Percentiles rank a stretch among this genome's conserved stretches.
phyloP scores from a whole-genome alignment of 139 green algal species.

The Micractinium conductrix region DNA sequence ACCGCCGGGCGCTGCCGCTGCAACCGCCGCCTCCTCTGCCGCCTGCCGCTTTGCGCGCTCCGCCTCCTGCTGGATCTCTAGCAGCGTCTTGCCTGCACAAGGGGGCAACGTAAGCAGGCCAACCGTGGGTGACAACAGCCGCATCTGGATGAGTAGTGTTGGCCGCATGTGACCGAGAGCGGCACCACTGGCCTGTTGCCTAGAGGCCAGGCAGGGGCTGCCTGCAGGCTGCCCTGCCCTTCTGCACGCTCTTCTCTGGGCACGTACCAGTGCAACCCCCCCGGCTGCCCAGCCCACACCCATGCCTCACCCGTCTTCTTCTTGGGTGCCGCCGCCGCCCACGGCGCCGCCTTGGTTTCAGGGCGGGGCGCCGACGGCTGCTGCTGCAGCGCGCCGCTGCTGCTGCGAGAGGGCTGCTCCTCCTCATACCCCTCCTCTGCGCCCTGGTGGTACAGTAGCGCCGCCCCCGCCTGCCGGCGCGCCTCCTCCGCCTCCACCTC shows the following conservation, averaged over 20 bases:
- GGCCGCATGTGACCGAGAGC: no score
- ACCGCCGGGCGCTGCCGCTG: slow-evolving; percentile 28
- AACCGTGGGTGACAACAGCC: neutral
- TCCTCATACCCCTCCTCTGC: neutral
- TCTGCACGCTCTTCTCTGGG: no score
- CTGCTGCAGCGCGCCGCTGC: neutral
- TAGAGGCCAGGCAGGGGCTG: neutral
- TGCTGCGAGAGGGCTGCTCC: neutral
- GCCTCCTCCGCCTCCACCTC: slow-evolving; percentile 19
- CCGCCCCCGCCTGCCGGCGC: neutral
- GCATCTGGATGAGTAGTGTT: no score
- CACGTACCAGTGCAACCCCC: neutral
- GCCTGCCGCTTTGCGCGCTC: slow-evolving; percentile 38
- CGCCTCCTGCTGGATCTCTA: slow-evolving; percentile 82
- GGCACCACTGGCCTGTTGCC: neutral
- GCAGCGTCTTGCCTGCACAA: slow-evolving; percentile 62
- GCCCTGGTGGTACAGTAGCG: neutral
- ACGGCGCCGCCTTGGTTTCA: slow-evolving; percentile 64
- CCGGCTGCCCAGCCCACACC: neutral
- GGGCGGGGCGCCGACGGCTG: neutral
- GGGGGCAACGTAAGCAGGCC: neutral
- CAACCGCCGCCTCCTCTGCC: slow-evolving; percentile 40
- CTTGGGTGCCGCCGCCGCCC: slow-evolving; percentile 55
- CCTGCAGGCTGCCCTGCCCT: neutral
- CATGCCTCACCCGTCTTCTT: slow-evolving; percentile 5